A percentile compares a stretch with the other conserved stretches of the same genome.
phyloP scores from a whole-genome alignment of 306 rosid genomes.

The Cucumis cinereus region DNA sequence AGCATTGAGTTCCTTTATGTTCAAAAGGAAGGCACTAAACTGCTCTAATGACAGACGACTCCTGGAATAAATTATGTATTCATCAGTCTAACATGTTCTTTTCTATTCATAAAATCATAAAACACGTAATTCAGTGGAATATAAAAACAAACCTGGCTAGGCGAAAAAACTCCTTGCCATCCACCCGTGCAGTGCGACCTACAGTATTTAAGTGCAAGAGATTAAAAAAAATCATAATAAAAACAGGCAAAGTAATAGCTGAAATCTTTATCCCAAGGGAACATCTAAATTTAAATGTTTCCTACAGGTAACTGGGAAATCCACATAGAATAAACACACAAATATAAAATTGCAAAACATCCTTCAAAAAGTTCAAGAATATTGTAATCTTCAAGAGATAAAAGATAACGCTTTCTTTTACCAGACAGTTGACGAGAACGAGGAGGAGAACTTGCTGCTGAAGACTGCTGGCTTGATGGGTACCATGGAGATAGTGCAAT shows the following conservation, averaged over 20 bases:
- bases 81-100: conserved; percentile 12
- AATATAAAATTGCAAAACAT: neutral
- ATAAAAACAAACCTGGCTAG: conserved; percentile 61
- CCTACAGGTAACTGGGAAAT: neutral
- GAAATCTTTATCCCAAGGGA: neutral
- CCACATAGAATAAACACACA: neutral
- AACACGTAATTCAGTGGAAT: neutral
- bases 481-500: conserved; percentile 64
- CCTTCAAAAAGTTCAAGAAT: neutral
- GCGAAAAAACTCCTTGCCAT: conserved; percentile 97
- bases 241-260: neutral
- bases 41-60: conserved; percentile 95
- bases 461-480: conserved; percentile 96
- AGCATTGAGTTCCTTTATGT: conserved; percentile 90
- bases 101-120: conserved; percentile 7
- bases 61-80: conserved; percentile 33
- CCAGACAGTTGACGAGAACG: conserved; percentile 55
- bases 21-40: conserved; percentile 95
- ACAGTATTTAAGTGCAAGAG: conserved; percentile 10
- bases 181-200: conserved; percentile 89
- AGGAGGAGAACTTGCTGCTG: conserved; percentile 96
- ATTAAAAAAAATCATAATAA: neutral
- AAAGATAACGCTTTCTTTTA: conserved; percentile 9
- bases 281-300: neutral
- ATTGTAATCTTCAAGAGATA: neutral